These are phyloP conservation scores for Kodamaea fukazawae DNA, from an alignment of 805 yeast genomes.

Conservation along the genomic window DNA sequence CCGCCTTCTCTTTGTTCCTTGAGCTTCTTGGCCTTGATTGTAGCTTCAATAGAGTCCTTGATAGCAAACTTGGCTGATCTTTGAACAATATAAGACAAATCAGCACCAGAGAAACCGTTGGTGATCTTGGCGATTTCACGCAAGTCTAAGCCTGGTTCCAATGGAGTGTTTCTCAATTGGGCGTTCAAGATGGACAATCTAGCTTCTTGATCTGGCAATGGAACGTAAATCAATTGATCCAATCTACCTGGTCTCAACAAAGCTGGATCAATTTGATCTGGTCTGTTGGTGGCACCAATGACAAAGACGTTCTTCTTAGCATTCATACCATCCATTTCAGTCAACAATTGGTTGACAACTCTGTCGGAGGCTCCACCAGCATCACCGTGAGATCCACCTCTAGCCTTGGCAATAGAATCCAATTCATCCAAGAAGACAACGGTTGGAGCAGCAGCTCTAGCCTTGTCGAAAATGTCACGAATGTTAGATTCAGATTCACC, in stretches of 20 bases:
- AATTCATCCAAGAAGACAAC: slow-evolving; percentile 97
- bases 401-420: slow-evolving; percentile 95
- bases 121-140: slow-evolving; percentile 88
- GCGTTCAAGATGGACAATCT: slow-evolving; percentile 91
- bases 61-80: slow-evolving; percentile 98
- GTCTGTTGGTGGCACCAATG: slow-evolving; percentile 99
- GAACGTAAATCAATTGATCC: slow-evolving; percentile 97
- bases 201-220: slow-evolving; percentile 94
- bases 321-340: slow-evolving; percentile 99
- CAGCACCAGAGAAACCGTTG: slow-evolving; percentile 99
- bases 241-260: slow-evolving; percentile 98
- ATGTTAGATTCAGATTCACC: slow-evolving; percentile 98
- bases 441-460: slow-evolving; percentile 99
- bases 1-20: slow-evolving; percentile 45
- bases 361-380: slow-evolving; percentile 97
- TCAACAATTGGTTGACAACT: slow-evolving; percentile 91
- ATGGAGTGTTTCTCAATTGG: slow-evolving; percentile 96
- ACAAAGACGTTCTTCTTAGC: slow-evolving; percentile 98
- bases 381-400: slow-evolving; percentile 84
- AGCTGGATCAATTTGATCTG: slow-evolving; percentile 99
- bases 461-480: slow-evolving; percentile 96
- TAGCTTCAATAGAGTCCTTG: slow-evolving; percentile 93
- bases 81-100: slow-evolving; percentile 93
- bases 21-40: slow-evolving; percentile 30
- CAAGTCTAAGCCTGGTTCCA: slow-evolving; percentile 94